A percentile compares a stretch with the other conserved stretches of the same genome.
Evolutionary conservation across 164 flowering plant genomes (phyloP).

Genomic region (Vitis rupestris): DNA sequence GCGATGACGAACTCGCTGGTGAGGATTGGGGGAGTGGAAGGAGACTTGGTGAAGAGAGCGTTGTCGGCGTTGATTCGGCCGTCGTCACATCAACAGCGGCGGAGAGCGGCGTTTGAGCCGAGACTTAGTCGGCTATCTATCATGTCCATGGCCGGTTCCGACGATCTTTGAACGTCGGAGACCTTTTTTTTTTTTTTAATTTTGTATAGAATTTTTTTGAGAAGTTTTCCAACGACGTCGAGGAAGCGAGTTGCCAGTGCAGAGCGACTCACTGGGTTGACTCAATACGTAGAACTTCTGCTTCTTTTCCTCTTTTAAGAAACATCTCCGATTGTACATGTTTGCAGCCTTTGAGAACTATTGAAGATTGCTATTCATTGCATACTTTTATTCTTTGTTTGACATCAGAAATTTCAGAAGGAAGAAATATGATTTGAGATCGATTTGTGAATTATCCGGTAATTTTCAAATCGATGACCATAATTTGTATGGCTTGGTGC

Average conservation of each 20-base stretch:
- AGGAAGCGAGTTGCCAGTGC: neutral
- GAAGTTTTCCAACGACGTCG: neutral
- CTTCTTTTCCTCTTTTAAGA: no score
- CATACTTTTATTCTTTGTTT: no score
- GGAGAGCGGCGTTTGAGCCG: conserved; percentile 42
- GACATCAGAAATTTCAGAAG: no score
- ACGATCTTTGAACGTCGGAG: conserved; percentile 9
- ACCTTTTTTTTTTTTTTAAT: neutral
- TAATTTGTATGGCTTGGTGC: no score
- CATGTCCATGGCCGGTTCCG: conserved; percentile 43
- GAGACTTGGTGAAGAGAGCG: conserved; percentile 55
- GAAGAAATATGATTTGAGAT: no score
- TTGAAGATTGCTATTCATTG: no score
- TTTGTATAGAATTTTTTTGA: neutral
- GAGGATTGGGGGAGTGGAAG: conserved; percentile 65
- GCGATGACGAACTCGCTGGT: conserved; percentile 76
- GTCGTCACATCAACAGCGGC: conserved; percentile 54
- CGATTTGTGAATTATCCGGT: no score
- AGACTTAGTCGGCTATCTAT: conserved; percentile 60
- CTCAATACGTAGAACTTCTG: no score
- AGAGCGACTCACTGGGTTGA: neutral
- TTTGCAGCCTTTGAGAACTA: no score
- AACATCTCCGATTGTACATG: no score
- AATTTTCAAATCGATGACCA: no score
- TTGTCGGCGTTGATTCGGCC: conserved; percentile 61